A percentile compares a stretch with the other conserved stretches of the same genome.
These are phyloP conservation scores for Trypanosoma avium DNA, from an alignment of 208 protist species.

Conservation along the genomic window DNA sequence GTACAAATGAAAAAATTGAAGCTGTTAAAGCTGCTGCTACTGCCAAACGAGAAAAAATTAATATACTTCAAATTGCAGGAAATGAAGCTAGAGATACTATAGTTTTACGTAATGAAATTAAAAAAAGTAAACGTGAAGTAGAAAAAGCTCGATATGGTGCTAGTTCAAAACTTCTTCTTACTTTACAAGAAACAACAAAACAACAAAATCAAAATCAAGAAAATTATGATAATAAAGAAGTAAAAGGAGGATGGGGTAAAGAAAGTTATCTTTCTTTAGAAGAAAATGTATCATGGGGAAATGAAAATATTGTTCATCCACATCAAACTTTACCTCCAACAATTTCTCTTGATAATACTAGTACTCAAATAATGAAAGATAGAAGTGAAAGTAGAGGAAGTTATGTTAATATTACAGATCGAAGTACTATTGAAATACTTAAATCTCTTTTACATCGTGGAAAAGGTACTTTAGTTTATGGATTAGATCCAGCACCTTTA, in stretches of 20 bases:
- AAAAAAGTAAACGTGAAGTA: constrained; percentile 5
- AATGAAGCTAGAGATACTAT: not conserved
- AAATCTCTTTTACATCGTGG: constrained; percentile 24
- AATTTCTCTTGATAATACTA: not conserved
- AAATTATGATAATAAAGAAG: too few species aligned
- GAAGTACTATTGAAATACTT: not conserved
- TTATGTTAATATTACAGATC: not conserved
- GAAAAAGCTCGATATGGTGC: constrained; percentile 7
- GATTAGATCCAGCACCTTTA: constrained; percentile 2
- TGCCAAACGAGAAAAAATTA: not conserved
- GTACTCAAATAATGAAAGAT: not conserved
- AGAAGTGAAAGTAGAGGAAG: not conserved
- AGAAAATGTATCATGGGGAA: constrained; percentile 15
- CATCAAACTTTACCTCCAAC: not conserved
- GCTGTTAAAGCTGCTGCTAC: not conserved
- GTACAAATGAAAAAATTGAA: not conserved
- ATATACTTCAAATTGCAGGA: not conserved
- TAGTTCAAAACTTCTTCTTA: not conserved
- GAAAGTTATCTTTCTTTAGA: too few species aligned
- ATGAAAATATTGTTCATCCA: not conserved
- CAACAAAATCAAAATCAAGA: not conserved
- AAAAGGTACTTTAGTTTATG: constrained; percentile 31
- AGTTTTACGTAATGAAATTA: constrained; percentile 14
- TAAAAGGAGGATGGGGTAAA: not conserved
- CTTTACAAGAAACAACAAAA: not conserved